A percentile compares a stretch with the other conserved stretches of the same genome.
Conservation (phyloP, 192 early-diverging fungal genomes). For the Mortierella alpina region DNA sequence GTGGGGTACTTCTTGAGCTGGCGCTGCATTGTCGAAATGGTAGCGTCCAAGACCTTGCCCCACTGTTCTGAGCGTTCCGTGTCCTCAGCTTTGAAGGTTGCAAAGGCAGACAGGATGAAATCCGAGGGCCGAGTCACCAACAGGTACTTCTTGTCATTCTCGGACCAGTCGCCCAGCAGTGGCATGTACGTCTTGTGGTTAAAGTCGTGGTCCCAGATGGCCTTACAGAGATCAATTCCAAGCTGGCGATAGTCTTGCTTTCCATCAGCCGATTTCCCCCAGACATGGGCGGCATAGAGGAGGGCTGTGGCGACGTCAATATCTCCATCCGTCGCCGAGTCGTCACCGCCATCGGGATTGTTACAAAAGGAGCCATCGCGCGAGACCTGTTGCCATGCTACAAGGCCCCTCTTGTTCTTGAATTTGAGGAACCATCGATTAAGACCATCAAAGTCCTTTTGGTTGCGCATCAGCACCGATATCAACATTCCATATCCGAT, state of each 20-base stretch:
- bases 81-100: slow-evolving; percentile 55
- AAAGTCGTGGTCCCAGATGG: slow-evolving; percentile 53
- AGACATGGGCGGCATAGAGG: slow-evolving; percentile 54
- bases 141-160: slow-evolving; percentile 50
- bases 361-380: not conserved
- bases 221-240: slow-evolving; percentile 37
- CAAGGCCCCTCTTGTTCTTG: slow-evolving; percentile 45
- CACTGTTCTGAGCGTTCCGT: slow-evolving; percentile 38
- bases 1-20: slow-evolving; percentile 47
- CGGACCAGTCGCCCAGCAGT: slow-evolving; percentile 55
- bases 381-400: slow-evolving; percentile 2
- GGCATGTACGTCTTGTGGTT: slow-evolving; percentile 56
- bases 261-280: slow-evolving; percentile 28
- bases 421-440: slow-evolving; percentile 51
- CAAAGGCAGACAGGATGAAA: slow-evolving; percentile 55
- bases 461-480: slow-evolving; percentile 56
- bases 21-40: slow-evolving; percentile 21
- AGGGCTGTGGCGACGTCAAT: slow-evolving; percentile 57
- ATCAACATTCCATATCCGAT: slow-evolving; percentile 59
- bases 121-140: slow-evolving; percentile 54
- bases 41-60: slow-evolving; percentile 50
- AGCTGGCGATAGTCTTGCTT: slow-evolving; percentile 40
- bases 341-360: slow-evolving; percentile 47
- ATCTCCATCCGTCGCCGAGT: slow-evolving; percentile 60
- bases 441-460: slow-evolving; percentile 59